A percentile compares a stretch with the other conserved stretches of the same genome.
Conservation (phyloP, 352 stramenopile species). For the Phytophthora sansomeana region DNA sequence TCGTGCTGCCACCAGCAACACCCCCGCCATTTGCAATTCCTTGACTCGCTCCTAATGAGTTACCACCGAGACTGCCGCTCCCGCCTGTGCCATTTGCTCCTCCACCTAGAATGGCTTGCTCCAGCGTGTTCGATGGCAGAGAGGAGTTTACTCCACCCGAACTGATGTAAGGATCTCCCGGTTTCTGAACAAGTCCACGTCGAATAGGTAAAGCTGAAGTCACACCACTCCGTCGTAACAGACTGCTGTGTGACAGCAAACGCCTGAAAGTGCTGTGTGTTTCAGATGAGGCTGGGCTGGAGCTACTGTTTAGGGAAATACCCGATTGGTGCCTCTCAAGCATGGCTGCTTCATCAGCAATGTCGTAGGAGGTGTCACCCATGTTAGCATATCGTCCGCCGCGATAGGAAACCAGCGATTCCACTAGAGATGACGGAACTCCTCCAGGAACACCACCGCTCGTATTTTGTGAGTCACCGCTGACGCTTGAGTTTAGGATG, state of each 20-base stretch:
- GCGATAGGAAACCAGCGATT: conserved; percentile 34
- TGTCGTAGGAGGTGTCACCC: conserved; percentile 42
- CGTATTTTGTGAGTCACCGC: conserved; percentile 19
- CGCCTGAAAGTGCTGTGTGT: conserved; percentile 61
- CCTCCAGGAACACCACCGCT: conserved; percentile 9
- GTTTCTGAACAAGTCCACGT: conserved; percentile 48
- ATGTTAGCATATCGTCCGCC: conserved; percentile 40
- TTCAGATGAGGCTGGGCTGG: conserved; percentile 46
- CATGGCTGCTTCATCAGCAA: conserved; percentile 34
- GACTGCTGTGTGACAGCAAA: conserved; percentile 65
- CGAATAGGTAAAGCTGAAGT: conserved; percentile 45
- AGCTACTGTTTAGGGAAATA: conserved; percentile 47
- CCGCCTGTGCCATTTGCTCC: conserved; percentile 28
- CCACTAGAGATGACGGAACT: conserved; percentile 31
- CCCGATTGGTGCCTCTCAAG: conserved; percentile 42
- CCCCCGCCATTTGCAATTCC: conserved; percentile 27
- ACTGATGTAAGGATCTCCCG: conserved; percentile 57
- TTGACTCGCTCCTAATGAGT: conserved; percentile 34
- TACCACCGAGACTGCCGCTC: conserved; percentile 28
- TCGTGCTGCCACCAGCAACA: conserved; percentile 48
- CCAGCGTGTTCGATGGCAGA: conserved; percentile 61
- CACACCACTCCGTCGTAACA: conserved; percentile 59
- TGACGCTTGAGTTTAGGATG: conserved; percentile 27
- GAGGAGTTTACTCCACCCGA: conserved; percentile 36
- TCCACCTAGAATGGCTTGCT: conserved; percentile 74